Evolutionary conservation across 2,329 filamentous ascomycete species (phyloP).

Genomic region (Fusarium pseudonygamai): DNA sequence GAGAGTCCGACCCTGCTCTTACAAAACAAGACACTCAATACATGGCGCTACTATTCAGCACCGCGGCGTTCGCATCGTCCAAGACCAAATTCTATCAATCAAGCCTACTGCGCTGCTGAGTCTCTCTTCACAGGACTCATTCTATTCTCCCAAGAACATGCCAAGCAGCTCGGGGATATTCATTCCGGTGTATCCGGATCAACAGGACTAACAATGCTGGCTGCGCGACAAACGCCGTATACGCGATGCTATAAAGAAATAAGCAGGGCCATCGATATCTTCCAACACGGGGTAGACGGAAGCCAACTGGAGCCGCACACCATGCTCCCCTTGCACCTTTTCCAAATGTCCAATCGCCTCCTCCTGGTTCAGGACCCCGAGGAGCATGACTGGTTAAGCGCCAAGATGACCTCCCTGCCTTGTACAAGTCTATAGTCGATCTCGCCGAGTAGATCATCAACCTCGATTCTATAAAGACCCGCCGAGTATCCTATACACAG

Average conservation of each 20-base stretch:
- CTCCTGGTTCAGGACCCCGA: conserved; percentile 12
- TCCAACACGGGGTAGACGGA: background rate
- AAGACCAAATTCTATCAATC: background rate
- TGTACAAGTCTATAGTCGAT: background rate
- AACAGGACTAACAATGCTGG: background rate
- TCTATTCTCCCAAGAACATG: conserved; percentile 5
- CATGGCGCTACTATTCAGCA: conserved; percentile 11
- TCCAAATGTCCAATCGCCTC: background rate
- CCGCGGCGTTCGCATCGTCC: background rate
- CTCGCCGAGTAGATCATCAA: background rate
- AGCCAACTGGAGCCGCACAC: background rate
- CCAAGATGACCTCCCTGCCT: background rate
- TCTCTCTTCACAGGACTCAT: background rate
- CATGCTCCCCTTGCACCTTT: conserved; percentile 1
- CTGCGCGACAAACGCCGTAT: background rate
- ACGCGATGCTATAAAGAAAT: conserved; percentile 12
- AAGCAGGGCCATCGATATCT: background rate
- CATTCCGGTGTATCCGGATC: background rate
- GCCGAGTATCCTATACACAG: background rate
- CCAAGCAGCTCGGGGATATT: background rate
- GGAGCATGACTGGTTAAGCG: background rate
- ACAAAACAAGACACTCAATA: background rate
- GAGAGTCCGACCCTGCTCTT: background rate
- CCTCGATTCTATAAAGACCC: background rate
- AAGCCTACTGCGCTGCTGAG: background rate